Evolutionary conservation across 2,329 filamentous ascomycete species (phyloP), one percentile per base, ranked within the genome.

Genomic region (Pseudogymnoascus sp.): DNA sequence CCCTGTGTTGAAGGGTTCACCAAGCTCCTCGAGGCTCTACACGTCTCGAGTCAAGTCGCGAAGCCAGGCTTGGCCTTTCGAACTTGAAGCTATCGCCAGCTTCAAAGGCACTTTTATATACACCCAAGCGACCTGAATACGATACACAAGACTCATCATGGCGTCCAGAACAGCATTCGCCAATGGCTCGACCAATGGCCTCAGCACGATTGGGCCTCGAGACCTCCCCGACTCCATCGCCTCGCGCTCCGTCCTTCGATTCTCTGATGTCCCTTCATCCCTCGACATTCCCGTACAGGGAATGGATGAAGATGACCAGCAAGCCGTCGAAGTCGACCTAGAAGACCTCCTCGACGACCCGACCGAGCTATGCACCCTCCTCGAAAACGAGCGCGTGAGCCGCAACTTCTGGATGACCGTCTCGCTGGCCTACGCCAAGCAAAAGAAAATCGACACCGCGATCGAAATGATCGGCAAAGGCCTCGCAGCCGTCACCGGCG

Each of bases 321-420:
- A 92, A 70, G 84, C 84, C 60, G 94, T 99, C 74, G 94, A 97
- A 77, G 90, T 99, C 70, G 90, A 95, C 72, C 84, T 97, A 60
- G 88, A 92, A 72, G 90, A 93, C 66, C 85, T 97, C 39, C 84
- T 92, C 64, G 94, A 97, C 73, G 94, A 97, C 72, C 90, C 91
- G 17, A 96, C 90, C 54, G 94, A 99, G 77, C 83, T 99, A 4
- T 99, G 94, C 74, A 94, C 90, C 31, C 82, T 99, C 59, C 85
- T 99, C 65, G 93, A 99, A 77, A 96, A 94, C 71, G 95, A 99
- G 74, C 86, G 88, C 70, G 92, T 92, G 13, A 88, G 90, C 37
- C 92, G 93, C 70, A 90, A 87, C 60, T 95, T 95, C 68, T 99
- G 95, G 95, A 93, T 99, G 81, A 93, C 91, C n/a, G 94, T 97